These are phyloP conservation scores for Penstemon barbatus DNA, from an alignment of 257 asterid species.

Conservation along the genomic window DNA sequence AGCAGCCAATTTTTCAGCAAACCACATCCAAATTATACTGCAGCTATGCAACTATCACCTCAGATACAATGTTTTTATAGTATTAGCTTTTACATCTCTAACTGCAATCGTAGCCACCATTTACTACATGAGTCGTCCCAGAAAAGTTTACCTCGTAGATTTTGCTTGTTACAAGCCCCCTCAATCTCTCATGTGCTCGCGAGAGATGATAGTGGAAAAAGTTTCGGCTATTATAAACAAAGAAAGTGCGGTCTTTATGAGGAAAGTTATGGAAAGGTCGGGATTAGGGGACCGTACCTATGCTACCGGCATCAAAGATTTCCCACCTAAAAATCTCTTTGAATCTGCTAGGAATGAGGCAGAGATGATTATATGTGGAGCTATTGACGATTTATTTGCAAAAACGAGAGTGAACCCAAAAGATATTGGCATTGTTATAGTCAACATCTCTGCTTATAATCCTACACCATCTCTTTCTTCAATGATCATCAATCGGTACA, in stretches of 20 bases:
- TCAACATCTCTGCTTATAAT: slow-evolving; percentile 45
- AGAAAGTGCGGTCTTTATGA: slow-evolving; percentile 31
- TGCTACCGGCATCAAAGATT: slow-evolving; percentile 23
- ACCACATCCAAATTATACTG: slow-evolving; percentile 20
- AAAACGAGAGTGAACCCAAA: slow-evolving; percentile 42
- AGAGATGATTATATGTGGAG: slow-evolving; percentile 44
- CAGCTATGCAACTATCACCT: slow-evolving; percentile 33
- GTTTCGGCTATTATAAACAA: slow-evolving; percentile 21
- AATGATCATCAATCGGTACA: slow-evolving; percentile 54
- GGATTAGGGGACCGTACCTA: slow-evolving; percentile 45
- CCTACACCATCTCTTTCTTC: slow-evolving; percentile 57
- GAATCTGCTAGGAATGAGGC: slow-evolving; percentile 45
- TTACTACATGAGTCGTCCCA: slow-evolving; percentile 38
- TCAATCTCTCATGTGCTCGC: slow-evolving; percentile 22
- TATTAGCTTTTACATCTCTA: slow-evolving; percentile 28
- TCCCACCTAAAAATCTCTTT: slow-evolving; percentile 33
- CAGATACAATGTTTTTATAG: slow-evolving; percentile 30
- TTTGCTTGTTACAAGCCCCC: slow-evolving; percentile 50
- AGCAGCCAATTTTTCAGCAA: slow-evolving; percentile 32
- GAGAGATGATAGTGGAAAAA: slow-evolving; percentile 21
- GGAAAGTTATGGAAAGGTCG: slow-evolving; percentile 41
- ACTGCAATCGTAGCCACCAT: slow-evolving; percentile 35
- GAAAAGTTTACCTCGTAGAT: slow-evolving; percentile 40
- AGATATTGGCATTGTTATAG: slow-evolving; percentile 54
- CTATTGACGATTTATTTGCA: slow-evolving; percentile 46